Percentiles rank a stretch among this genome's conserved stretches.
Evolutionary conservation across 129 eudicot species (phyloP).

Genomic region (Centrapalus pauciflorus): DNA sequence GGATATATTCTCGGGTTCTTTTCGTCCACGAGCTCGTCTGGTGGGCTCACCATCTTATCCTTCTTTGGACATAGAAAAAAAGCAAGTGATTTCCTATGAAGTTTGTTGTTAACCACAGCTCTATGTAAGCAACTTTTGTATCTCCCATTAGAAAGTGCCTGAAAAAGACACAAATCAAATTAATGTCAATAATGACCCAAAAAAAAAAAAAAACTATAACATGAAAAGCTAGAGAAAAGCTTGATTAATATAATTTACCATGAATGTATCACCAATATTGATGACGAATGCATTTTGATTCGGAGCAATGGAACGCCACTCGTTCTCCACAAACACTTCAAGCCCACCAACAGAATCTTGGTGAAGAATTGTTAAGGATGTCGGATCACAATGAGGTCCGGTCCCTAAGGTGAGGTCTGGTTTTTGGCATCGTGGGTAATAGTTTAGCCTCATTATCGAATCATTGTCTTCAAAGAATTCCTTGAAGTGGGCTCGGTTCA

Average conservation of each 20-base stretch:
- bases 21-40: slow-evolving; percentile 49
- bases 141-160: slow-evolving; percentile 67
- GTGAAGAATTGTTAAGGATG: slow-evolving; percentile 66
- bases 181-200: background rate
- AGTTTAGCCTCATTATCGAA: slow-evolving; percentile 63
- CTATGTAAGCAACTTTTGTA: slow-evolving; percentile 69
- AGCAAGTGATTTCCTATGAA: slow-evolving; percentile 59
- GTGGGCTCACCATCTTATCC: slow-evolving; percentile 61
- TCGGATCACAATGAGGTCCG: slow-evolving; percentile 74
- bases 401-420: slow-evolving; percentile 70
- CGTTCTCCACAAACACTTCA: slow-evolving; percentile 55
- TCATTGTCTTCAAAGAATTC: slow-evolving; percentile 46
- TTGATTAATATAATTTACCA: slow-evolving; percentile 37
- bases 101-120: slow-evolving; percentile 60
- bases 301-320: slow-evolving; percentile 57
- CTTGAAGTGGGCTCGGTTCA: slow-evolving; percentile 38
- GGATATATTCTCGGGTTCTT: slow-evolving; percentile 51
- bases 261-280: slow-evolving; percentile 70
- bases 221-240: background rate
- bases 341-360: slow-evolving; percentile 69
- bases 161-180: slow-evolving; percentile 19
- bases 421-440: slow-evolving; percentile 64
- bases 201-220: background rate
- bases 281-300: slow-evolving; percentile 46
- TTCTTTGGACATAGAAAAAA: slow-evolving; percentile 53